These are phyloP conservation scores for Talaromyces pinophilus DNA, from an alignment of 2,329 filamentous ascomycete genomes.

Conservation along the genomic window DNA sequence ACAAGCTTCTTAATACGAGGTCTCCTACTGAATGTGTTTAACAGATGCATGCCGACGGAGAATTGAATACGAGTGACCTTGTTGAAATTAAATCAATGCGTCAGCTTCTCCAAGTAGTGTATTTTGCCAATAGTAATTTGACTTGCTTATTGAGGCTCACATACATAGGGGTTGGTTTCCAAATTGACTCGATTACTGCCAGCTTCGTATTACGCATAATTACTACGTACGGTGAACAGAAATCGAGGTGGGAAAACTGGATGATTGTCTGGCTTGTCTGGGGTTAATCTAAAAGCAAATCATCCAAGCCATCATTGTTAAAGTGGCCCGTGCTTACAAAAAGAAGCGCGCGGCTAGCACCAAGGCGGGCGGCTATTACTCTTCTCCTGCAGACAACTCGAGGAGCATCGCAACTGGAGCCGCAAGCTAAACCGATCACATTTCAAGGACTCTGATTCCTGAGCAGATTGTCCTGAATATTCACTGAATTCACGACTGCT, in stretches of 20 bases:
- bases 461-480: neutral
- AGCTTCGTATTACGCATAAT: no score
- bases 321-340: slow-evolving; percentile 17
- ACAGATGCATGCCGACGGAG: neutral
- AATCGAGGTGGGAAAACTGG: neutral
- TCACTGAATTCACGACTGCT: neutral
- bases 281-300: neutral
- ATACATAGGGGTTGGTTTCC: neutral
- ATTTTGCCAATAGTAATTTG: neutral
- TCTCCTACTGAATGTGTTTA: neutral
- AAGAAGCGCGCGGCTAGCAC: slow-evolving; percentile 23
- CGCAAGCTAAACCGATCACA: slow-evolving; percentile 16
- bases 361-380: slow-evolving; percentile 23
- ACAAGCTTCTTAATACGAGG: neutral
- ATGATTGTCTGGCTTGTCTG: neutral
- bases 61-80: neutral
- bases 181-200: neutral
- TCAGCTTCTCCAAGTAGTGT: neutral
- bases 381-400: slow-evolving; percentile 29
- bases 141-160: neutral
- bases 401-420: slow-evolving; percentile 8
- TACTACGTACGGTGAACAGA: neutral
- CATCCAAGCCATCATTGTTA: neutral
- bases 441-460: neutral
- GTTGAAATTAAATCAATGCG: neutral